Conservation (phyloP, 1,284 basidiomycete genomes). For the Cutaneotrichosporon cyanovorans region DNA sequence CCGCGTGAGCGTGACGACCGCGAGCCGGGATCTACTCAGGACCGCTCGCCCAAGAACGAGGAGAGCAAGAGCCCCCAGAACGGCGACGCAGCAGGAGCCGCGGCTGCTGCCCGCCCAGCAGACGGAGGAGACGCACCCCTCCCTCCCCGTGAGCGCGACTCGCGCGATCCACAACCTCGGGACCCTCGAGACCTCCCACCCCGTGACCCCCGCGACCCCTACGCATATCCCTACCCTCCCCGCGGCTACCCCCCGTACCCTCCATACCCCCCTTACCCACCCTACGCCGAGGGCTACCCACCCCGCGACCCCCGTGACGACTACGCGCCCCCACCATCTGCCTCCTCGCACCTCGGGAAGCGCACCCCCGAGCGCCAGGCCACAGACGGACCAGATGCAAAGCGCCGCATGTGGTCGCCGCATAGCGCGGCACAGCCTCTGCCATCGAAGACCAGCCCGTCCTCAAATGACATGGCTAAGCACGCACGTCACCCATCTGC, state of each 20-base stretch:
- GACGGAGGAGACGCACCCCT: too few species aligned
- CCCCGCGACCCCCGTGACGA: background rate
- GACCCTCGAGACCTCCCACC: constrained; percentile 1
- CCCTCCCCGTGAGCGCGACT: constrained; percentile 2
- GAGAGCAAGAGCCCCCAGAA: too few species aligned
- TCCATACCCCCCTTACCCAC: background rate
- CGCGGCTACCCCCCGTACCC: background rate
- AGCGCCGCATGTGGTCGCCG: constrained; percentile 15
- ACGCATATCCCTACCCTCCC: constrained; percentile 4
- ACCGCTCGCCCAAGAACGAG: too few species aligned
- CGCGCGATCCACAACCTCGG: constrained; percentile 1
- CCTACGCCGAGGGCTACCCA: too few species aligned
- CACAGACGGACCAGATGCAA: constrained; percentile 1
- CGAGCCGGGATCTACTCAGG: too few species aligned
- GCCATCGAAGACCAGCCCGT: background rate
- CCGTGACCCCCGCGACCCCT: constrained; percentile 4
- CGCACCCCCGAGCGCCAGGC: constrained; percentile 11
- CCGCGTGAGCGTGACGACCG: constrained; percentile 1
- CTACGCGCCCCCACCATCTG: background rate
- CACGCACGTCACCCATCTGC: constrained; percentile 1
- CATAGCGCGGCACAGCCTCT: background rate
- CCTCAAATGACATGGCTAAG: background rate
- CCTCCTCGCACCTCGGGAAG: constrained; percentile 7
- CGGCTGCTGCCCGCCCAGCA: too few species aligned
- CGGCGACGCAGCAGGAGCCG: too few species aligned